Conservation (phyloP, 495 filamentous ascomycete species). For the Aspergillus saccharolyticus region DNA sequence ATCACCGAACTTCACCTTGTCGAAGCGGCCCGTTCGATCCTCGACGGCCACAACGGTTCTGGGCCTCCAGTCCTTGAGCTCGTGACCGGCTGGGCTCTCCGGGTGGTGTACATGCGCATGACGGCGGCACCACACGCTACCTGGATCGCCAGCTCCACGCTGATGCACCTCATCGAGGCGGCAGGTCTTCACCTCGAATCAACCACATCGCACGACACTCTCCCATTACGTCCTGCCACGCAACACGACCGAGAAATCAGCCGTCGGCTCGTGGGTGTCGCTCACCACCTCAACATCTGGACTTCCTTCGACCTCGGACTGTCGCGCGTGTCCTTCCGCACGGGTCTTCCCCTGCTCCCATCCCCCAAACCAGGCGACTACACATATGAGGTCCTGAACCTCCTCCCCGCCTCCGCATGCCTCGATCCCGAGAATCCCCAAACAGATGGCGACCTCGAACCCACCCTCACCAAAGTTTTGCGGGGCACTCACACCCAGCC, state of each 20-base stretch:
- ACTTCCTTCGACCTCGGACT: slow-evolving; percentile 47
- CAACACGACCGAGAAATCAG: slow-evolving; percentile 29
- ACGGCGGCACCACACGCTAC: slow-evolving; percentile 42
- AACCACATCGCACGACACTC: slow-evolving; percentile 2
- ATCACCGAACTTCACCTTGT: slow-evolving; percentile 34
- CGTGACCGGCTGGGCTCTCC: slow-evolving; percentile 42
- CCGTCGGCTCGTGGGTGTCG: slow-evolving; percentile 37
- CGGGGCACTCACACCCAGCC: slow-evolving; percentile 29
- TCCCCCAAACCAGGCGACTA: slow-evolving; percentile 24
- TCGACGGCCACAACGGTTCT: slow-evolving; percentile 26
- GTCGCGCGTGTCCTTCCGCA: slow-evolving; percentile 34
- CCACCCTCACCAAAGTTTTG: slow-evolving; percentile 20
- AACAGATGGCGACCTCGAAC: slow-evolving; percentile 27
- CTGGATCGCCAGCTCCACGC: slow-evolving; percentile 46
- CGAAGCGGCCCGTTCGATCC: slow-evolving; percentile 27
- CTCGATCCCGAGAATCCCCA: slow-evolving; percentile 30
- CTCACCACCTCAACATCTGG: slow-evolving; percentile 43
- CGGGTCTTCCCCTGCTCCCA: slow-evolving; percentile 20
- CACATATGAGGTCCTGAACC: slow-evolving; percentile 32
- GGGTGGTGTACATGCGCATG: slow-evolving; percentile 42
- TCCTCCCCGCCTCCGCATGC: slow-evolving; percentile 32
- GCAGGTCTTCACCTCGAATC: slow-evolving; percentile 36
- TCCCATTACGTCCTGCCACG: slow-evolving; percentile 10
- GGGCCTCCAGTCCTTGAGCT: slow-evolving; percentile 26
- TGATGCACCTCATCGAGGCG: slow-evolving; percentile 51